Conservation (phyloP, 768 basidiomycete genomes). For the Amanita pseudoporphyria region DNA sequence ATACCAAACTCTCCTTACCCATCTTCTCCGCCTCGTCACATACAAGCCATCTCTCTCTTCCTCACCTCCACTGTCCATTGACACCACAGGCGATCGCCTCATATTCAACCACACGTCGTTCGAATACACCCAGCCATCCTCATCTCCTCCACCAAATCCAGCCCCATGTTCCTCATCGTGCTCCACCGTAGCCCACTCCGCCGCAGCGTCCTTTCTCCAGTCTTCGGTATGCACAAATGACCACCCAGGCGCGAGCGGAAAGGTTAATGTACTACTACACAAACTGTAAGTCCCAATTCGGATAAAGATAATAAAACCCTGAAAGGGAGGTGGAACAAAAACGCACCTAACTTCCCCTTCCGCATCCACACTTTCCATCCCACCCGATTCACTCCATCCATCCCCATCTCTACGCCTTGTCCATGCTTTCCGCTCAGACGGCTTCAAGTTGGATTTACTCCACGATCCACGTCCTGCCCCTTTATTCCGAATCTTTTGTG, state of each 20-base stretch:
- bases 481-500: constrained; percentile 5
- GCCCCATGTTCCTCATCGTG: constrained; percentile 23
- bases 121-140: constrained; percentile 74
- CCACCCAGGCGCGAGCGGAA: constrained; percentile 70
- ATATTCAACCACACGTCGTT: constrained; percentile 67
- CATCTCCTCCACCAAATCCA: not conserved
- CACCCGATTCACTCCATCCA: constrained; percentile 46
- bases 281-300: constrained; percentile 10
- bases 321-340: constrained; percentile 4
- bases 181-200: constrained; percentile 36
- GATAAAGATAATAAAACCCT: not conserved
- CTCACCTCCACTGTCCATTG: not conserved
- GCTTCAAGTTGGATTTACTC: constrained; percentile 33
- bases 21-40: constrained; percentile 59
- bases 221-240: constrained; percentile 66
- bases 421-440: constrained; percentile 53
- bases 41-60: constrained; percentile 30
- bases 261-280: constrained; percentile 69
- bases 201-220: constrained; percentile 61
- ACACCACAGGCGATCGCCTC: constrained; percentile 19
- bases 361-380: constrained; percentile 28
- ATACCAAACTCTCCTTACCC: constrained; percentile 64
- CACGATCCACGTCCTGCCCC: constrained; percentile 21
- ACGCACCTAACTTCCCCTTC: constrained; percentile 57
- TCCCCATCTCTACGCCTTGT: constrained; percentile 60